Conservation (phyloP, 2,329 filamentous ascomycete species). For the Pseudocercospora musae region DNA sequence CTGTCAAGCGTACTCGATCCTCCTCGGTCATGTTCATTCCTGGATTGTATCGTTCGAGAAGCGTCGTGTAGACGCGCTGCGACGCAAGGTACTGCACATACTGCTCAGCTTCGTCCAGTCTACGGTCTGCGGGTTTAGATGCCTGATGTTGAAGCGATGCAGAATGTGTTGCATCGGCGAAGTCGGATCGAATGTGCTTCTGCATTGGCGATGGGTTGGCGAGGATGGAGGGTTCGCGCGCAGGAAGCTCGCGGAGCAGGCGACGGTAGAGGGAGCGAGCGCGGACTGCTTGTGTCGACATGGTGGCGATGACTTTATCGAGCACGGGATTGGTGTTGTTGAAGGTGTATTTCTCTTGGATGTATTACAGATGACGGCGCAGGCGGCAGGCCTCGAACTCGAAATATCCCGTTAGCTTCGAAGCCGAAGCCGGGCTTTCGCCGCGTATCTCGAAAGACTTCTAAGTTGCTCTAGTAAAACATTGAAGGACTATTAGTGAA, state of each 20-base stretch:
- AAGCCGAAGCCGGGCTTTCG: no score
- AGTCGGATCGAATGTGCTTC: slow-evolving; percentile 62
- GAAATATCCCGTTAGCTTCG: no score
- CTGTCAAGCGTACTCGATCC: slow-evolving; percentile 78
- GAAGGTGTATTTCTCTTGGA: not conserved
- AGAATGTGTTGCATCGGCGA: slow-evolving; percentile 39
- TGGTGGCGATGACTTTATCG: slow-evolving; percentile 23
- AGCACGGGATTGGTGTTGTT: not conserved
- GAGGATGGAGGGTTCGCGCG: slow-evolving; percentile 54
- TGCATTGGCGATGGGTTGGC: slow-evolving; percentile 66
- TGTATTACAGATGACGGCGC: no score
- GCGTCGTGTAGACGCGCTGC: slow-evolving; percentile 76
- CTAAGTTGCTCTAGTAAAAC: no score
- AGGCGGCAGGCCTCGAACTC: no score
- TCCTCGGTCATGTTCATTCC: slow-evolving; percentile 83
- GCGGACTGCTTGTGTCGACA: slow-evolving; percentile 41
- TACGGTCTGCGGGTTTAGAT: slow-evolving; percentile 31
- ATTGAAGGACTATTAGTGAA: no score
- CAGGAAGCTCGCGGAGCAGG: slow-evolving; percentile 83
- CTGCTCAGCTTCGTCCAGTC: slow-evolving; percentile 64
- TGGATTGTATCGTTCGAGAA: slow-evolving; percentile 90
- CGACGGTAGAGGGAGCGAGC: slow-evolving; percentile 81
- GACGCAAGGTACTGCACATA: slow-evolving; percentile 75
- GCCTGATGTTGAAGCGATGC: slow-evolving; percentile 39
- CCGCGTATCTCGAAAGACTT: no score